phyloP scores from a whole-genome alignment of 257 asterid species.

The Marsdenia floribunda region DNA sequence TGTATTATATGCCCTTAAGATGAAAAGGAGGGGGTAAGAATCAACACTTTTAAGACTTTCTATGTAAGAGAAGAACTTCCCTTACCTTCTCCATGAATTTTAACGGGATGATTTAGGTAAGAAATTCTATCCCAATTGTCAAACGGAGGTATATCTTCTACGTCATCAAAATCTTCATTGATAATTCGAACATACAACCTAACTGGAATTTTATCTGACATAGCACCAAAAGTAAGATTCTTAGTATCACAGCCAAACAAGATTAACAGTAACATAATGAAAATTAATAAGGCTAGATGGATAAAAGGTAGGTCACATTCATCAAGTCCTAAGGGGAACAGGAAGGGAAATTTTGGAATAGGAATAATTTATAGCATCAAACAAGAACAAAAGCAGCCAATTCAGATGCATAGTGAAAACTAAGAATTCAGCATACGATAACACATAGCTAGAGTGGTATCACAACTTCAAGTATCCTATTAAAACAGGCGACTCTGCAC shows the following conservation, averaged over 20 bases:
- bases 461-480: background rate
- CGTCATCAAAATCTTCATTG: slow-evolving; percentile 53
- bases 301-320: background rate
- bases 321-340: background rate
- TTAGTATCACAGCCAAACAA: background rate
- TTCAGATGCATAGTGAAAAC: background rate
- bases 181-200: slow-evolving; percentile 67
- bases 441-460: background rate
- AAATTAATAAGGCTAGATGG: background rate
- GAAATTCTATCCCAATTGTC: slow-evolving; percentile 84
- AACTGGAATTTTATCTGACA: slow-evolving; percentile 82
- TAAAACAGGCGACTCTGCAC: background rate
- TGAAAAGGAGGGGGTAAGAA: background rate
- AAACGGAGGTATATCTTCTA: slow-evolving; percentile 53
- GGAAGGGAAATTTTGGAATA: background rate
- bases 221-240: slow-evolving; percentile 18
- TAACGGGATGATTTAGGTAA: slow-evolving; percentile 81
- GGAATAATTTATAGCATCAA: background rate
- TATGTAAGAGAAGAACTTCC: slow-evolving; percentile 1
- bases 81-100: slow-evolving; percentile 66
- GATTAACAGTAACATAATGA: background rate
- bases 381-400: background rate
- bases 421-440: too few relatives aligned
- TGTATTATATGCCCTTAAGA: background rate
- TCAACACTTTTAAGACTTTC: background rate